These are phyloP conservation scores for Citrus sp. DNA, from an alignment of 345 rosid species.

Conservation along the genomic window DNA sequence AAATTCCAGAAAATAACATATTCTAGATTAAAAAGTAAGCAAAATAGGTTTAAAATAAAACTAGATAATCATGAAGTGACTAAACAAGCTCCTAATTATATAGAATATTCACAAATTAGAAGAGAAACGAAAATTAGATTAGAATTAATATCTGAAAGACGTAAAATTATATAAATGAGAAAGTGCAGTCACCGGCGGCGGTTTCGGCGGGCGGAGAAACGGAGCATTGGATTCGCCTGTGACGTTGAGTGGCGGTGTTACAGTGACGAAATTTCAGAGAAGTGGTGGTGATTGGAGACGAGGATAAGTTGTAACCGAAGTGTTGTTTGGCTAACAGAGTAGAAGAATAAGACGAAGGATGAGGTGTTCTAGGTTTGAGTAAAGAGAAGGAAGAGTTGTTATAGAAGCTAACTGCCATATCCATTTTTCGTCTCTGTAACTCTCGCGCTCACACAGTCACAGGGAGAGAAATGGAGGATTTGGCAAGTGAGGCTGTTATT, in stretches of 20 bases:
- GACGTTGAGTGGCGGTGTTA: slow-evolving; percentile 8
- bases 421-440: slow-evolving; percentile 26
- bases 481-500: slow-evolving; percentile 40
- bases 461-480: slow-evolving; percentile 24
- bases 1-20: background rate
- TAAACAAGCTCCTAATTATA: background rate
- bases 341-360: slow-evolving; percentile 16
- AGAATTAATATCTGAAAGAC: background rate
- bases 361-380: slow-evolving; percentile 22
- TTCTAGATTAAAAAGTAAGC: background rate
- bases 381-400: slow-evolving; percentile 34
- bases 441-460: slow-evolving; percentile 14
- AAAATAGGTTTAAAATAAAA: background rate
- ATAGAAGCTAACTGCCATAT: slow-evolving; percentile 55
- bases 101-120: background rate
- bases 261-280: slow-evolving; percentile 42
- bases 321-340: slow-evolving; percentile 34
- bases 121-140: background rate
- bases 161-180: background rate
- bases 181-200: slow-evolving; percentile 40
- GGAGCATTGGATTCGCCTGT: slow-evolving; percentile 56
- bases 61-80: background rate
- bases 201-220: slow-evolving; percentile 57
- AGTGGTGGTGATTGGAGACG: slow-evolving; percentile 23
- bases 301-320: slow-evolving; percentile 45